phyloP scores from a whole-genome alignment of 805 yeast genomes.

The Saturnispora bothae region DNA sequence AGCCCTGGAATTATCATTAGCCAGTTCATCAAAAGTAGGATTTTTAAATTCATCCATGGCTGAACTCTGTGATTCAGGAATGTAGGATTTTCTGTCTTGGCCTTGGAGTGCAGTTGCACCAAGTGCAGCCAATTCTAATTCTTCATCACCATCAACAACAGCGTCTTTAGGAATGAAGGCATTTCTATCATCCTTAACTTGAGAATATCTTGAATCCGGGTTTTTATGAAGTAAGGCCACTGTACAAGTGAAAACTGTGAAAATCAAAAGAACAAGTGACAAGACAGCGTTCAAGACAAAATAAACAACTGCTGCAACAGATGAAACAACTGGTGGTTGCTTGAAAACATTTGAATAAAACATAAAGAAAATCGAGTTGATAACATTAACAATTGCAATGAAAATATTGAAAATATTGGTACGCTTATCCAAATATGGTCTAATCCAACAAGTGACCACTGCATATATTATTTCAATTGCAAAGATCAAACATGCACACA shows the following conservation, averaged over 20 bases:
- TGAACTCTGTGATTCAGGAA: constrained; percentile 2
- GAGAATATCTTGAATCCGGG: constrained; percentile 93
- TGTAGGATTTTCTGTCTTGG: constrained; percentile 31
- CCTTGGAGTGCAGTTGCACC: constrained; percentile 63
- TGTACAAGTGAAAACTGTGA: constrained; percentile 81
- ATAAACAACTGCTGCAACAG: constrained; percentile 84
- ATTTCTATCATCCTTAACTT: constrained; percentile 92
- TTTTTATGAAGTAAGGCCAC: constrained; percentile 78
- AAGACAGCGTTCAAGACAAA: constrained; percentile 84
- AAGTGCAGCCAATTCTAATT: constrained; percentile 59
- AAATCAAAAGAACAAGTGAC: constrained; percentile 69
- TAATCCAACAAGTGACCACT: constrained; percentile 49
- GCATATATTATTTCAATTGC: constrained; percentile 66
- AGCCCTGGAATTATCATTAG: constrained; percentile 7
- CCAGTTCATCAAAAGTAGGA: not conserved
- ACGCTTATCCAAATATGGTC: constrained; percentile 92
- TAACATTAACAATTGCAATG: constrained; percentile 65
- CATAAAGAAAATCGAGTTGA: constrained; percentile 78
- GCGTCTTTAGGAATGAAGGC: constrained; percentile 77
- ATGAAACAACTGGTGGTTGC: constrained; percentile 80
- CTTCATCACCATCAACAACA: constrained; percentile 30
- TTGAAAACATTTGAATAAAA: constrained; percentile 79
- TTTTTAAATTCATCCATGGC: not conserved
- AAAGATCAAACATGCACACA: constrained; percentile 69
- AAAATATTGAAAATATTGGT: constrained; percentile 90